Evolutionary conservation across 2,329 filamentous ascomycete species (phyloP).

Genomic region (Ophiostoma himal-ulmi): DNA sequence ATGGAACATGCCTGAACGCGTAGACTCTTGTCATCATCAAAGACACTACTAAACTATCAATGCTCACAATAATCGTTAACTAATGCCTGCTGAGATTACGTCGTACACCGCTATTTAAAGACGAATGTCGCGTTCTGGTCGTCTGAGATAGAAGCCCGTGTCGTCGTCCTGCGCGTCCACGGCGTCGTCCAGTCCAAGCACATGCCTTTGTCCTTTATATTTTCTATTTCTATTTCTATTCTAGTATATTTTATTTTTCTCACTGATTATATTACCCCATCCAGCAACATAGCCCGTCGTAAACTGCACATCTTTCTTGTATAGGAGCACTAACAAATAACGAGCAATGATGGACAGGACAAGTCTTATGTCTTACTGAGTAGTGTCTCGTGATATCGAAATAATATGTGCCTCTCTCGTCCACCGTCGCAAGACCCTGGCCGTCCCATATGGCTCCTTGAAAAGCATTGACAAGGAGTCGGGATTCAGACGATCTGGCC

Average conservation of each 20-base stretch:
- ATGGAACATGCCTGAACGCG: too few species aligned
- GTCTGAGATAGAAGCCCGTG: not conserved
- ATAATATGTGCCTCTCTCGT: not conserved
- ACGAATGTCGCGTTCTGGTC: not conserved
- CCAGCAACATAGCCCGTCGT: not conserved
- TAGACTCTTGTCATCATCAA: not conserved
- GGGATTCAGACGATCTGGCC: not conserved
- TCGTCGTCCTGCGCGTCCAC: not conserved
- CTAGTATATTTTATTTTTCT: not conserved
- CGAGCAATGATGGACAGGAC: too few species aligned
- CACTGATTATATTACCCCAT: not conserved
- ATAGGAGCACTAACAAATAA: too few species aligned
- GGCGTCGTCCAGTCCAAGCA: not conserved
- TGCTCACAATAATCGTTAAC: not conserved
- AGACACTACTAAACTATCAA: not conserved
- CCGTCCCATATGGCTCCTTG: not conserved
- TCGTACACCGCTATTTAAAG: constrained; percentile 4
- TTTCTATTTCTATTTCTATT: not conserved
- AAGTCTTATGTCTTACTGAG: too few species aligned
- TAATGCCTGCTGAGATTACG: not conserved
- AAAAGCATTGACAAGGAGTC: not conserved
- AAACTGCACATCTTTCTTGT: too few species aligned
- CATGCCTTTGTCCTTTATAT: not conserved
- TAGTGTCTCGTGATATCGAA: too few species aligned
- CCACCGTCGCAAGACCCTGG: not conserved